Conservation (phyloP, 345 rosid genomes). For the Tarenaya hassleriana region DNA sequence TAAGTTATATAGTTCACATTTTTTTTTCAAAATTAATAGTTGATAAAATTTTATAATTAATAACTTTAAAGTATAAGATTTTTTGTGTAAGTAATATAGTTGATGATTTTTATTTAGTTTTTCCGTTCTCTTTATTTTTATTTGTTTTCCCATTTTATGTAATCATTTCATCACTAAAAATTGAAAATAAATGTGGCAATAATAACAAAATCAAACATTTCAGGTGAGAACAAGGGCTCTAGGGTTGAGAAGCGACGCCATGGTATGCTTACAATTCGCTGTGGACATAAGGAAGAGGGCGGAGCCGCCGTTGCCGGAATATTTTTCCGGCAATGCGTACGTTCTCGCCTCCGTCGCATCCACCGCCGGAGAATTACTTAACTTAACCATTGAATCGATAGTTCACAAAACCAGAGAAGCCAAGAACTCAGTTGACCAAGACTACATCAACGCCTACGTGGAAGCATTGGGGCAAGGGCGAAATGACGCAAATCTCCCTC, state of each 20-base stretch:
- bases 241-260: conserved; percentile 35
- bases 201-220: background rate
- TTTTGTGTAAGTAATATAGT: too few species aligned
- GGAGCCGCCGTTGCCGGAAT: conserved; percentile 40
- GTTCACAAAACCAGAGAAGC: conserved; percentile 49
- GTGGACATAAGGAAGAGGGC: conserved; percentile 51
- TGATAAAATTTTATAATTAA: too few species aligned
- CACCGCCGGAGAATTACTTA: conserved; percentile 46
- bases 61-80: too few species aligned
- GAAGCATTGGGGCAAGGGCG: conserved; percentile 40
- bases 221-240: conserved; percentile 58
- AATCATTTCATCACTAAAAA: too few species aligned
- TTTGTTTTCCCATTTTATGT: too few species aligned
- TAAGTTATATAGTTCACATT: too few species aligned
- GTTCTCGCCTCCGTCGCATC: conserved; percentile 51
- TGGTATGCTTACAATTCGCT: conserved; percentile 66
- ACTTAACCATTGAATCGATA: conserved; percentile 29
- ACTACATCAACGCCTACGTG: conserved; percentile 49
- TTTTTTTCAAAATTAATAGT: too few species aligned
- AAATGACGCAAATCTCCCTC: conserved; percentile 41
- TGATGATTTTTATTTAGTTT: too few species aligned
- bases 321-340: conserved; percentile 57
- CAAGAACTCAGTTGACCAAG: conserved; percentile 38
- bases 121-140: too few species aligned
- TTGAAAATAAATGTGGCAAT: background rate